Conservation (phyloP, 176 grass and related monocot genomes). For the Bonia amplexicaulis region DNA sequence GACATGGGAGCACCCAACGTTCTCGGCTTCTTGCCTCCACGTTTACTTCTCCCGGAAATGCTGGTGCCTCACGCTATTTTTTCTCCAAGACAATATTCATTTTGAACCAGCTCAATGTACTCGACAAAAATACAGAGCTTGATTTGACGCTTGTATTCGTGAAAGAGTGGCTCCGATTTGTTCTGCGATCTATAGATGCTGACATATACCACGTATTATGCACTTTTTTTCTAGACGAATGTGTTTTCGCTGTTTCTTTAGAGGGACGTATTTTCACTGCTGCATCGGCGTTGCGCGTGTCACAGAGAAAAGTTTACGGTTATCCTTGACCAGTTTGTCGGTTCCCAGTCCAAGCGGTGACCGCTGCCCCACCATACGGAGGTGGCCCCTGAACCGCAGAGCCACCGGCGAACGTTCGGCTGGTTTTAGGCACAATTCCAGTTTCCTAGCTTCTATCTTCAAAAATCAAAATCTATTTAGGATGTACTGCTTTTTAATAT, state of each 20-base stretch:
- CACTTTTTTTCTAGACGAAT: no score
- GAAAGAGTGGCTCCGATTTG: not conserved
- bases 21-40: slow-evolving; percentile 18
- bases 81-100: not conserved
- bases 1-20: not conserved
- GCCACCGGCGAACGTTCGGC: not conserved
- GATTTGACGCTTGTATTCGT: not conserved
- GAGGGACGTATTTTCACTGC: not conserved
- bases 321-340: not conserved
- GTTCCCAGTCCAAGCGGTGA: not conserved
- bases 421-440: no score
- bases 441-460: no score
- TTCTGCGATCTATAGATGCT: not conserved
- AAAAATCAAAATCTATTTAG: no score
- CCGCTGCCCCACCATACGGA: not conserved
- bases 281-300: not conserved
- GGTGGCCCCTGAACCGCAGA: not conserved
- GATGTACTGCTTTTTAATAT: no score
- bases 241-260: no score
- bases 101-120: not conserved
- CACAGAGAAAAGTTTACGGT: not conserved
- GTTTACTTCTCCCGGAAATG: slow-evolving; percentile 14
- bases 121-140: not conserved
- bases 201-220: no score
- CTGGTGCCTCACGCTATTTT: slow-evolving; percentile 32